Percentiles rank a stretch among this genome's conserved stretches.
Evolutionary conservation across 106 monocot genomes (phyloP).

Genomic region (Alisma plantagoaquatica): DNA sequence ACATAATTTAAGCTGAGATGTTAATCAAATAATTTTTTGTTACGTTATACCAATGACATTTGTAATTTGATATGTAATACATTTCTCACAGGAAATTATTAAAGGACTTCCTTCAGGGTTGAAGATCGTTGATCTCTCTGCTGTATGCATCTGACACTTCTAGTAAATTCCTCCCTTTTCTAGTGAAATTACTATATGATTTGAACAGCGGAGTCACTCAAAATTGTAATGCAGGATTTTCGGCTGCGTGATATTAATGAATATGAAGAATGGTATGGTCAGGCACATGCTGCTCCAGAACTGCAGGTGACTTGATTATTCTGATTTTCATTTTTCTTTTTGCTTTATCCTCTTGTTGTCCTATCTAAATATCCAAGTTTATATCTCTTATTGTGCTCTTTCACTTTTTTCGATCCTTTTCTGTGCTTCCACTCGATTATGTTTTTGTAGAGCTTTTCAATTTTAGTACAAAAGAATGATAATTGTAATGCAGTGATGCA

Average conservation of each 20-base stretch:
- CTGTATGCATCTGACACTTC: conserved; percentile 36
- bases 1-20: too few species aligned
- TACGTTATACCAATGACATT: too few species aligned
- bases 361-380: too few species aligned
- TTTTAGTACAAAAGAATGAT: too few species aligned
- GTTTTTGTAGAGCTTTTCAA: too few species aligned
- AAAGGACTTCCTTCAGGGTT: conserved; percentile 59
- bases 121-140: conserved; percentile 97
- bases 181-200: too few species aligned
- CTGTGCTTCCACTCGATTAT: not conserved
- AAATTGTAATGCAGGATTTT: conserved; percentile 63
- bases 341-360: too few species aligned
- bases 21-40: too few species aligned
- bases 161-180: conserved; percentile 2
- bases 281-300: conserved; percentile 84
- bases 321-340: too few species aligned
- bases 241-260: conserved; percentile 60
- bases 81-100: conserved; percentile 84
- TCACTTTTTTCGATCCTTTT: not conserved
- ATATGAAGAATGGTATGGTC: conserved; percentile 94
- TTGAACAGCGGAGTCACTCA: not conserved
- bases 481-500: too few species aligned
- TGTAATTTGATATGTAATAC: too few species aligned
- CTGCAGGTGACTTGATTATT: conserved; percentile 45
- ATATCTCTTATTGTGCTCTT: not conserved